A percentile compares a stretch with the other conserved stretches of the same genome.
phyloP scores from a whole-genome alignment of 768 basidiomycete species.

The Leccinum rimulosum region DNA sequence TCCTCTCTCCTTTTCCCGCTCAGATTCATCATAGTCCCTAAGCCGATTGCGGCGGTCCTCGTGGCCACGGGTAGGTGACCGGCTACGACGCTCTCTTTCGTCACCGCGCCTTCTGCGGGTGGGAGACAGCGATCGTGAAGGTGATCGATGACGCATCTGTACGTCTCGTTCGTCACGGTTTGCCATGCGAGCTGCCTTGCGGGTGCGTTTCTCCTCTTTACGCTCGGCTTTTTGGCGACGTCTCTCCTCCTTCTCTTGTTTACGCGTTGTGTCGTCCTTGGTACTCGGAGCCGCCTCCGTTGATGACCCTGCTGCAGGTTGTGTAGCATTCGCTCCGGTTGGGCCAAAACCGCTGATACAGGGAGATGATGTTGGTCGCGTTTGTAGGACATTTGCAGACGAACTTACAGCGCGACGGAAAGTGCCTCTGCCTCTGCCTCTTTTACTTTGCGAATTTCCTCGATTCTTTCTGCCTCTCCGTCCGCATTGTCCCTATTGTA shows the following conservation, averaged over 20 bases:
- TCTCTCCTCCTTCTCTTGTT: constrained; percentile 48
- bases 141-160: constrained; percentile 23
- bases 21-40: constrained; percentile 29
- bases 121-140: constrained; percentile 39
- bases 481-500: constrained; percentile 64
- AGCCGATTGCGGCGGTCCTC: constrained; percentile 17
- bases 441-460: constrained; percentile 81
- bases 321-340: constrained; percentile 35
- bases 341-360: constrained; percentile 70
- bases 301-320: constrained; percentile 21
- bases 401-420: constrained; percentile 67
- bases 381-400: neutral
- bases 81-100: constrained; percentile 29
- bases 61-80: constrained; percentile 25
- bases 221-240: constrained; percentile 49
- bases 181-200: constrained; percentile 48
- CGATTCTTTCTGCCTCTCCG: constrained; percentile 48
- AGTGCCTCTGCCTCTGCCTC: constrained; percentile 89
- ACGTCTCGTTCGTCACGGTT: constrained; percentile 33
- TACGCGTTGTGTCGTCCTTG: constrained; percentile 33
- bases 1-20: constrained; percentile 34
- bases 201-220: constrained; percentile 59
- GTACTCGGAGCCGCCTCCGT: constrained; percentile 17
- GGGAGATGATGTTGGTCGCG: constrained; percentile 9
- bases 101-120: constrained; percentile 13